Evolutionary conservation across 495 filamentous ascomycete genomes (phyloP), one percentile per base, ranked within the genome.

Genomic region (Corynascus novoguineensis): DNA sequence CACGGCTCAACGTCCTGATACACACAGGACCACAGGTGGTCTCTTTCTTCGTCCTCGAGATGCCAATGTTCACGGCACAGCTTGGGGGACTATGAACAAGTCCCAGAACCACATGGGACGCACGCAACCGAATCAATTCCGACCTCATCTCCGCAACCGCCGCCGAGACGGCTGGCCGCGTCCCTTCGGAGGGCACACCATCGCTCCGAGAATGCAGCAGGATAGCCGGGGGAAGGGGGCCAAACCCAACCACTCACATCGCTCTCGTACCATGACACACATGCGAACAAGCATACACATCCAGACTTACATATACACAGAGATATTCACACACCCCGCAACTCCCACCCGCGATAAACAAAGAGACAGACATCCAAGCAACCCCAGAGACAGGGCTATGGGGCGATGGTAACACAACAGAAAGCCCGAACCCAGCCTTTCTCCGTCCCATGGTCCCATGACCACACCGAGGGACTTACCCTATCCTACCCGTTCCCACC

Each of bases 151-250:
- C 44, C 32, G 53, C 53, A 48, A 17, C 53, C 53, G 53, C 53
- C 53, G 44, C 32, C 53, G 42, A 48, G 44, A 55, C 53, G 53
- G 53, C 53, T 40, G 42, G 32, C 44, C 44, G 42, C 53, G 21
- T 48, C 8, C 11, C n/a, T 44, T 55, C 15, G 8, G 41, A n/a
- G n/a, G n/a, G n/a, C n/a, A 42, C 53, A 37, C 44, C 24, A 2
- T 7, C 52, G 3, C 19, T 34, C 42, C 31, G 34, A 22, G 28
- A 38, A 5, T 55, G 42, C 31, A 46, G 19, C 7, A 55, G 3
- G 5, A 3, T 41, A 24, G 9, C 40, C 22, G 38, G 12, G 34
- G 25, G 38, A 17, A 14, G 32, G 38, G 12, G 34, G 25, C 27
- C 11, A 14, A 24, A 14, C 15, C 8, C 14, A 38, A 15, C 44